Base-by-base conservation (phyloP, 2,329 filamentous ascomycete genomes). In the Verticillium isaacii region DNA sequence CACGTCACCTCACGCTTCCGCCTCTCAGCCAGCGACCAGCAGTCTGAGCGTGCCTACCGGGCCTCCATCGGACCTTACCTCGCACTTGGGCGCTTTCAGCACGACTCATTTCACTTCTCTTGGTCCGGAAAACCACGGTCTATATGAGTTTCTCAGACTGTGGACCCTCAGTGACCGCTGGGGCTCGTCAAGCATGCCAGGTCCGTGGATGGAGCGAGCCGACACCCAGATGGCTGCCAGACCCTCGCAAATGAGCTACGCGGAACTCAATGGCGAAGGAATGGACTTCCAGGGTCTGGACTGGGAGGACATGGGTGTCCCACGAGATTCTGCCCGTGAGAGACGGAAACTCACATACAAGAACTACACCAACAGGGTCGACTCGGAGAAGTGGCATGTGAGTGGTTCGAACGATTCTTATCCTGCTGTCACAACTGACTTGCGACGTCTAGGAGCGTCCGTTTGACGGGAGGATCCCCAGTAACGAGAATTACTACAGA, bases 241-340 rank as follows among this genome's bases (percentile, higher is more conserved):
- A 19, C 45, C 45, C n/a, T 23, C 11, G 45, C 45, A 19, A 23
- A 52, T 52, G 45, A 52, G 45, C 19, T 81, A 80, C 63, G 68
- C 70, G 6, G 79, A 88, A 59, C 76, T 89, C 7, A 69, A 75
- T n/a, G 85, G 84, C 1, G 84, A 88, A 57, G 60, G 67, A 56
- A 85, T 75, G 61, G 86, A 89, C 67, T 70, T 87, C 29, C 86
- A 89, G 67, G 84, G 85, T 58, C 75, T 89, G 39, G 72, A 87
- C 68, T 89, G 86, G 86, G 66, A 71, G 2, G 71, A 75, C 14
- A 73, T 88, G 65, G 80, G 80, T 2, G 81, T 85, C 2, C 78
- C 78, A 12, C 79, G 85, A 61, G 66, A 66, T 29, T 71, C 77
- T 29, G 86, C 85, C 3, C 78, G 84, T 29, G 70, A 76, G 56